Base-by-base conservation (phyloP, 805 yeast species). In the Kregervanrija fluxuum region DNA sequence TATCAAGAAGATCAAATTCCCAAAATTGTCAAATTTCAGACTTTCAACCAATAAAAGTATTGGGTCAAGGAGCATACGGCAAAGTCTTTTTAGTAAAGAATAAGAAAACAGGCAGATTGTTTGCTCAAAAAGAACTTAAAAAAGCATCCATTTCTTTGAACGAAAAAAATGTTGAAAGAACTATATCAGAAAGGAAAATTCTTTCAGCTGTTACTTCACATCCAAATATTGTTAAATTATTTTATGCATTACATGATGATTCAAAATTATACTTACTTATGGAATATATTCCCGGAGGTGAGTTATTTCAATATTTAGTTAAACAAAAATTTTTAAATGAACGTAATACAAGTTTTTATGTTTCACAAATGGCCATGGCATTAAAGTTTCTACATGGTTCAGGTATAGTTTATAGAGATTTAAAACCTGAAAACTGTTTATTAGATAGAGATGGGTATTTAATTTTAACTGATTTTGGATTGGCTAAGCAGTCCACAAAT, bases 211-310 rank as follows among this genome's bases (percentile, higher is more conserved):
- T 77, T 30, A 74, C 85, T 34, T 71, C 79, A 35, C 95, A 88
- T 62, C 89, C 86, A 2, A 84, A 82, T 53, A 86, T 88, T 48
- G 96, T 88, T 15, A 84, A 83, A 60, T 68, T 88, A 30, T 86
- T 78, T 56, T 87, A 85, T 56, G 90, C 95, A 2, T 75, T 88
- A 48, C 96, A 88, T 63, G 96, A 88, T 58, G 64, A 73, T 33
- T 70, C 76, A 33, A 85, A 82, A 57, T 71, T 88, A 31, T 88
- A 88, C 55, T 59, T 88, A 33, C 71, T 86, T 30, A 64, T 88
- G 42, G 93, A 88, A 58, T 88, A 83, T 56, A 80, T 89, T 12
- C 91, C 88, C n/a, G 96, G 96, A 5, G 96, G 96, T 16, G 96
- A 88, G 61, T 63, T 88, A 31, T 88, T 75, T 55, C 77, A 75